Base-by-base conservation (phyloP, 352 stramenopile species). In the Phytophthora podocarpi region DNA sequence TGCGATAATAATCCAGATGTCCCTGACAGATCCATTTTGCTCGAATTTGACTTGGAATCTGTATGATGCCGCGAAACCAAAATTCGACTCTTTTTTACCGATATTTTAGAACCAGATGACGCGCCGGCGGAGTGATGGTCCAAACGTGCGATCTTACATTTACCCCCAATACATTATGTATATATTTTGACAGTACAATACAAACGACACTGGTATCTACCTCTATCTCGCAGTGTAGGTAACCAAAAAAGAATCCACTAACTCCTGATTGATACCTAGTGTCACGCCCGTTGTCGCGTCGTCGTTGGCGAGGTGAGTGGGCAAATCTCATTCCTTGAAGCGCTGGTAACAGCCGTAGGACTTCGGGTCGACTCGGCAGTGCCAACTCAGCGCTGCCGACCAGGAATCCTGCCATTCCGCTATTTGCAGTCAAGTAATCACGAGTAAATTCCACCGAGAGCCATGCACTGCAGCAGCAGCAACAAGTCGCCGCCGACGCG, bases 161-260 rank as follows among this genome's bases (percentile, higher is more conserved):
- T 20, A 21, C 24, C 5, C 24, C 23, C 11, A n/a, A n/a, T n/a
- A n/a, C n/a, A n/a, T n/a, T n/a, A n/a, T n/a, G n/a, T n/a, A 41
- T 20, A 9, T 3, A 21, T 2, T 54, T 42, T 30, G 1, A 9
- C 10, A n/a, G 20, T 4, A 3, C 7, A 5, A 30, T 27, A n/a
- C 37, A 45, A 30, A 28, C 1, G 4, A 18, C 11, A 1, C 43
- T 15, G 16, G 21, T 24, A 28, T 3, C 10, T 43, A 31, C 46
- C 36, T 54, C 15, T 55, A 64, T 42, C 1, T 10, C 7, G 18
- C 5, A 70, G 41, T 71, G 48, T 67, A 62, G 49, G 57, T 54
- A 42, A 46, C 49, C 39, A 57, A 70, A 71, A 59, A 75, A 71
- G 55, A 72, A 72, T 71, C 60, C 55, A 67, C 37, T 52, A 46